Evolutionary conservation across 495 filamentous ascomycete species (phyloP).

Genomic region (Penicillium chermesinum): DNA sequence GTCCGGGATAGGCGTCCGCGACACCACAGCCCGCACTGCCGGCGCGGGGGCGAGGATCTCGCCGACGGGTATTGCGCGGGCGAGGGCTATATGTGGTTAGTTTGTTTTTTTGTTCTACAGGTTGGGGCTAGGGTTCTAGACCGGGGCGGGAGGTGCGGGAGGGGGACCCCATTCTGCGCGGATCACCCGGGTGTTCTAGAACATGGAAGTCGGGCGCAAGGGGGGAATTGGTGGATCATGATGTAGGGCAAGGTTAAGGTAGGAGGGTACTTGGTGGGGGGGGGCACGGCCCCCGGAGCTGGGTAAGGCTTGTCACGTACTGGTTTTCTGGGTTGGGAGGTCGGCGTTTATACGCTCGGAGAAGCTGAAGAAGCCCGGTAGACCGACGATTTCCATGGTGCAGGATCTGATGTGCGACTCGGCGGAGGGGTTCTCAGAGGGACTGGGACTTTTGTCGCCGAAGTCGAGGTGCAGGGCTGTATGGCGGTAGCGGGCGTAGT

Average conservation of each 20-base stretch:
- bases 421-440: not conserved
- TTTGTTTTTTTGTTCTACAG: too few species aligned
- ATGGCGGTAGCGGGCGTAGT: slow-evolving; percentile 22
- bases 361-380: slow-evolving; percentile 14
- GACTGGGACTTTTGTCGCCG: not conserved
- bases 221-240: too few species aligned
- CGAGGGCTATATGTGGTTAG: slow-evolving; percentile 7
- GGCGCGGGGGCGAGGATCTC: slow-evolving; percentile 5
- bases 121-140: too few species aligned
- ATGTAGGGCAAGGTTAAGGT: too few species aligned
- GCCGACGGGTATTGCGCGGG: slow-evolving; percentile 7
- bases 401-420: slow-evolving; percentile 9
- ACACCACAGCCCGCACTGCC: not conserved
- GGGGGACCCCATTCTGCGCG: too few species aligned
- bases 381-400: slow-evolving; percentile 16
- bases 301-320: too few species aligned
- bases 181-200: too few species aligned
- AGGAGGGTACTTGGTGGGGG: too few species aligned
- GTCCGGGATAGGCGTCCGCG: slow-evolving; percentile 7
- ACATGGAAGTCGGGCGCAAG: too few species aligned
- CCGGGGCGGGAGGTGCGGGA: too few species aligned
- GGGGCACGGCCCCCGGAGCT: too few species aligned
- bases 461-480: slow-evolving; percentile 20
- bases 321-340: slow-evolving; percentile 3
- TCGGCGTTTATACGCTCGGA: slow-evolving; percentile 13